Conservation (phyloP, 805 yeast species). For the Kodamaea leandrae region DNA sequence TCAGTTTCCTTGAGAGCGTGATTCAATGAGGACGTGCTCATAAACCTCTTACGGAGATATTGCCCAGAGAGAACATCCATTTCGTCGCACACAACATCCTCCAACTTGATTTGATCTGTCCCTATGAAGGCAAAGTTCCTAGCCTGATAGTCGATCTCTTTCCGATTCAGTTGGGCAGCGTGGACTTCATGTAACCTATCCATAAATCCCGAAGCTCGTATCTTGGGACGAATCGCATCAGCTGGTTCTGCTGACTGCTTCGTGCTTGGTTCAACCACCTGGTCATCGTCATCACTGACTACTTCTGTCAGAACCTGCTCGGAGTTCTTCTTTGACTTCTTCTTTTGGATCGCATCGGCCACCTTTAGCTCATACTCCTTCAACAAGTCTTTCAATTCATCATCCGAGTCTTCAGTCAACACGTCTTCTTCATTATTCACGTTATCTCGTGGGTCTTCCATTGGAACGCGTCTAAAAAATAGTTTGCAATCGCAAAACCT, state of each 20-base stretch:
- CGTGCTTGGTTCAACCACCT: constrained; percentile 1
- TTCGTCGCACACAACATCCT: constrained; percentile 17
- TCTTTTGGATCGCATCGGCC: constrained; percentile 22
- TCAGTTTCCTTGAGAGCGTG: constrained; percentile 39
- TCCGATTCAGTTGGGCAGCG: constrained; percentile 7
- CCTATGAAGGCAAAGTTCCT: constrained; percentile 26
- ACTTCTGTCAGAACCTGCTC: constrained; percentile 9
- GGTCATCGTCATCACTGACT: constrained; percentile 1
- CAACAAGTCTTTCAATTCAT: constrained; percentile 35
- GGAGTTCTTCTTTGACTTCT: constrained; percentile 10
- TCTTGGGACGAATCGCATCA: background rate
- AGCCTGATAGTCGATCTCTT: constrained; percentile 19
- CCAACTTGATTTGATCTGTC: constrained; percentile 10
- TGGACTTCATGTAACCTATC: constrained; percentile 17
- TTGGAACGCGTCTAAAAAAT: constrained; percentile 9
- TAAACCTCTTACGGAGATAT: constrained; percentile 18
- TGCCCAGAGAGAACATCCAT: constrained; percentile 20
- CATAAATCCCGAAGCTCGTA: constrained; percentile 16
- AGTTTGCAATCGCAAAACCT: too few relatives aligned
- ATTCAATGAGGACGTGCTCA: constrained; percentile 35
- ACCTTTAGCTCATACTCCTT: constrained; percentile 30
- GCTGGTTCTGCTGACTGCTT: constrained; percentile 1
- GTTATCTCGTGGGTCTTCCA: constrained; percentile 36
- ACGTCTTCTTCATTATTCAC: constrained; percentile 24
- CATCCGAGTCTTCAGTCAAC: constrained; percentile 38